Base-by-base conservation (phyloP, 1,284 basidiomycete genomes). In the Schizophyllum commune region DNA sequence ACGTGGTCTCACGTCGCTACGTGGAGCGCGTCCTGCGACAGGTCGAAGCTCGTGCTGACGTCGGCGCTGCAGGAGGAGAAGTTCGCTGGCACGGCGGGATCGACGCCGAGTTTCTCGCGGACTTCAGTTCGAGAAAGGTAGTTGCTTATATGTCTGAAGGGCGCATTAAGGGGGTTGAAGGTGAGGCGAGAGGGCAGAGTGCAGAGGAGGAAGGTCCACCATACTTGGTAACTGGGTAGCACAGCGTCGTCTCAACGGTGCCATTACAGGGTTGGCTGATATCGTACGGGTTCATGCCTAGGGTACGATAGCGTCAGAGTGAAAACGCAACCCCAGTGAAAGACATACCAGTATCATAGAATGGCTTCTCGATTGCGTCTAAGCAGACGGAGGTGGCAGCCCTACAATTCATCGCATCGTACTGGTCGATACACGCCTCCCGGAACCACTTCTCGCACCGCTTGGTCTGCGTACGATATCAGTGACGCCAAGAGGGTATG, bases 221-320 rank as follows among this genome's bases (percentile, higher is more conserved):
- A 71, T n/a, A n/a, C n/a, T n/a, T n/a, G n/a, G n/a, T 79, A 1
- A 79, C 69, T 0, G 80, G 77, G 68, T 84, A 85, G 64, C 83
- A 86, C 1, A 78, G 66, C 3, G 71, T 74, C 1, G 73, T 73
- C 4, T 34, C 63, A 8, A 56, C 2, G 19, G 56, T 52, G 2
- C 77, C 81, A 21, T 83, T 80, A 64, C 88, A 90, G 55, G 74
- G 68, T 68, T 79, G 79, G 65, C 81, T 83, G 56, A 90, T 79
- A 68, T 91, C 87, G 68, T 89, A 89, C 27, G 77, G 77, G 63
- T 84, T 85, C 64, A 68, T 70, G 32, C 74, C 77, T 78, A n/a
- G n/a, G n/a, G n/a, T n/a, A 34, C 13, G 4, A 39, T 39, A 11
- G 6, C 4, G 22, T 7, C 17, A 15, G 27, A n/a, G 54, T 32